Conservation (phyloP, 352 stramenopile species). For the Phytopythium cucurbitacearum region DNA sequence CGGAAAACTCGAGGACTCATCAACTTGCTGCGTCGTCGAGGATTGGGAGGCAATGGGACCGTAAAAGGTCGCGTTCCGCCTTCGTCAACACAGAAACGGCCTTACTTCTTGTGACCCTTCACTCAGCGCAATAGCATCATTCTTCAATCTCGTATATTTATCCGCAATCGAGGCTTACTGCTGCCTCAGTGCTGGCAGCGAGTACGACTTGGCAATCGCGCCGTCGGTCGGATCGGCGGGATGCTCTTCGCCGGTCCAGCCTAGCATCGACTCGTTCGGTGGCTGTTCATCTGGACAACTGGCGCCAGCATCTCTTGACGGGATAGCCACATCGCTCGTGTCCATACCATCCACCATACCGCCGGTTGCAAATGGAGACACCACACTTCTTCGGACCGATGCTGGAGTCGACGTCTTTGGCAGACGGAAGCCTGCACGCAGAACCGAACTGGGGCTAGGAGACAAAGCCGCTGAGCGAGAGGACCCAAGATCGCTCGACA, state of each 20-base stretch:
- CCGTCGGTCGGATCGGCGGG: constrained; percentile 7
- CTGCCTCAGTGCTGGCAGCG: constrained; percentile 43
- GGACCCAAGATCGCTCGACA: constrained; percentile 22
- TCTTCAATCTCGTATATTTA: not conserved
- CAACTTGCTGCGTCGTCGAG: too few species aligned
- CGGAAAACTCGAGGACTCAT: too few species aligned
- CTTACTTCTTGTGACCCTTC: too few species aligned
- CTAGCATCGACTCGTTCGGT: constrained; percentile 10
- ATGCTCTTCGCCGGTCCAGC: constrained; percentile 29
- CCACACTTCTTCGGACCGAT: constrained; percentile 5
- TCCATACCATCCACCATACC: not conserved
- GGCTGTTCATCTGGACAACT: not conserved
- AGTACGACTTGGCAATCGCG: constrained; percentile 45
- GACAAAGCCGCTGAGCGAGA: constrained; percentile 28
- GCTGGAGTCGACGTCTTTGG: constrained; percentile 37
- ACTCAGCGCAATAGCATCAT: too few species aligned
- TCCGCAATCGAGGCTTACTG: constrained; percentile 14
- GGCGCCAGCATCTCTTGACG: not conserved
- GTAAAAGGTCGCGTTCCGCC: too few species aligned
- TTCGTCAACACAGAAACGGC: too few species aligned
- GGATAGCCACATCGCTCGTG: constrained; percentile 1
- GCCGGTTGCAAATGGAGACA: constrained; percentile 1
- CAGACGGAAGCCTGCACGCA: constrained; percentile 52
- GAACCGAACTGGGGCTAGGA: constrained; percentile 34
- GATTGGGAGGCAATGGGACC: too few species aligned